Evolutionary conservation across 2,329 filamentous ascomycete genomes (phyloP), one percentile per base, ranked within the genome.

Genomic region (Alternaria hordeiaustralica): DNA sequence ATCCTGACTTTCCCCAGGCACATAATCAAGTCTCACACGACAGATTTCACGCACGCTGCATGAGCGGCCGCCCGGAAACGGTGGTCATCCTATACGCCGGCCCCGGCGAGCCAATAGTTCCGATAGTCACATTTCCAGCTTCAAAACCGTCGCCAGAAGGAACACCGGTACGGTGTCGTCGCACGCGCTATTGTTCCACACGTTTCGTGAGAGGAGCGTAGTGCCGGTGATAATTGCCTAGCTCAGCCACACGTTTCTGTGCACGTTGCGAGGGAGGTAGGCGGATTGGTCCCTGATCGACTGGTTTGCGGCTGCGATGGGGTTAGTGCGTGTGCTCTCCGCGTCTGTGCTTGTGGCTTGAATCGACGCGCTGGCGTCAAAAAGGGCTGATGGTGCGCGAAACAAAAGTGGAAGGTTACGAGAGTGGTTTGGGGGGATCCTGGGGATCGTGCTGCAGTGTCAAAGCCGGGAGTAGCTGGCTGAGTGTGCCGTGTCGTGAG

Each of bases 1-100:
- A 65, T 62, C 63, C 21, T 25, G 25, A 30, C 57, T 58, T 30
- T 28, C 33, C 51, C 50, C 43, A 50, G 30, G 63, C 63, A 56
- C 50, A 30, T 30, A 41, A 18, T 18, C 36, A 41, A 49, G 63
- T 45, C 59, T 53, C 60, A 47, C 59, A 43, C 21, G 13, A 46
- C 21, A 51, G 9, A 4, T 23, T 23, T 53, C 56, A 41, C 33
- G 60, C 51, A n/a, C 18, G 25, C 28, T 23, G 26, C 30, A 56
- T 47, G 25, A 10, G 41, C 53, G 18, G 41, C 50, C 23, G 60
- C 23, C 47, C 47, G 44, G 36, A 2, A 41, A 10, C 36, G 36
- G 36, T 41, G 36, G 36, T 41, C 36, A 41, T 18, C 36, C 15
- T 41, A 41, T 41, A 12, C 44, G 54, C 10, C 23, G 25, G 54